These are phyloP conservation scores for Crepidotus variabilis DNA, from an alignment of 768 basidiomycete genomes.

Conservation along the genomic window DNA sequence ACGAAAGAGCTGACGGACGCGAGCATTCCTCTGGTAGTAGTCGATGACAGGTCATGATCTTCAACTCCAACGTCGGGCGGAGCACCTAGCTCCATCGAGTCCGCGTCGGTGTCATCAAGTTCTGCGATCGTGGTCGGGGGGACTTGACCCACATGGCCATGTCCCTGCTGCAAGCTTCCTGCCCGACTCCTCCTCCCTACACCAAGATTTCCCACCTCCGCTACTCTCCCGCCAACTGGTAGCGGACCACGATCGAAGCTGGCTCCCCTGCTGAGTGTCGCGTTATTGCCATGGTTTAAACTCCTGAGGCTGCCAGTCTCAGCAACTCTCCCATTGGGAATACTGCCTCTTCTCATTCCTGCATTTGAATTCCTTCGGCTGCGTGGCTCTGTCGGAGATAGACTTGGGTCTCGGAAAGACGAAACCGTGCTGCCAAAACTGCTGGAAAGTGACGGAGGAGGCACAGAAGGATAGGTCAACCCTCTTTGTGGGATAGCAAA, in stretches of 20 bases:
- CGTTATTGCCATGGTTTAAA: constrained; percentile 3
- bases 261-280: constrained; percentile 31
- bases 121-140: background rate
- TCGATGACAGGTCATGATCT: background rate
- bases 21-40: background rate
- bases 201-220: constrained; percentile 50
- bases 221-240: constrained; percentile 43
- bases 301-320: constrained; percentile 41
- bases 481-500: constrained; percentile 24
- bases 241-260: constrained; percentile 22
- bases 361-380: constrained; percentile 52
- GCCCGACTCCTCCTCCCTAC: constrained; percentile 36
- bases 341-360: constrained; percentile 25
- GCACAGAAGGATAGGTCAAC: constrained; percentile 78
- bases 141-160: background rate
- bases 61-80: constrained; percentile 2
- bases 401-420: constrained; percentile 32
- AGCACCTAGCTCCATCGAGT: constrained; percentile 8
- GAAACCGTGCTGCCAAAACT: constrained; percentile 71
- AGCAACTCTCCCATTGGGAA: constrained; percentile 48
- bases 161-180: constrained; percentile 30
- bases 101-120: constrained; percentile 12
- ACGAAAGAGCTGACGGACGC: background rate
- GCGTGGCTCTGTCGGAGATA: constrained; percentile 44
- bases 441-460: constrained; percentile 77